These are phyloP conservation scores for Wickerhamiella musiphila DNA, from an alignment of 805 yeast species.

Conservation along the genomic window DNA sequence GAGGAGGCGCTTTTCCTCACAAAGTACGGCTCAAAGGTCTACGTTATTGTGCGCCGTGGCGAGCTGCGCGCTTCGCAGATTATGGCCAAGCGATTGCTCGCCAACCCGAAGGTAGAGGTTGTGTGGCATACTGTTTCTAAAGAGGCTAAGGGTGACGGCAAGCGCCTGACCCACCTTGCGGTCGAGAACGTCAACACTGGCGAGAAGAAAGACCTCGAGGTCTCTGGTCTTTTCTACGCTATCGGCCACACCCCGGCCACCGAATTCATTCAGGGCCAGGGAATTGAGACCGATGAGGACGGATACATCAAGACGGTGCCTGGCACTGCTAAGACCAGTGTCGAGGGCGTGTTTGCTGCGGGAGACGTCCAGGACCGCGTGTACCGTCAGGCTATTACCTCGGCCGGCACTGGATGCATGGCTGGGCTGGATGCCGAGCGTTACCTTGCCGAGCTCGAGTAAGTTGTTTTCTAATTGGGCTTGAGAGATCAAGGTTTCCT, in stretches of 20 bases:
- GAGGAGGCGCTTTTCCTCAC: conserved; percentile 96
- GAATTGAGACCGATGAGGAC: conserved; percentile 64
- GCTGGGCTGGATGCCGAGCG: conserved; percentile 94
- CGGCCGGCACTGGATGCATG: conserved; percentile 99
- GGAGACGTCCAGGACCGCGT: conserved; percentile 97
- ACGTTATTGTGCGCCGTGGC: conserved; percentile 84
- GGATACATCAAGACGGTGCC: conserved; percentile 85
- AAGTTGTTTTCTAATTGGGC: no score
- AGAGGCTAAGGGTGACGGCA: conserved; percentile 91
- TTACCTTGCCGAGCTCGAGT: conserved; percentile 42
- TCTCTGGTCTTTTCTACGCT: conserved; percentile 90
- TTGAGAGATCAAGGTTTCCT: no score
- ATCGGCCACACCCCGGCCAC: conserved; percentile 97
- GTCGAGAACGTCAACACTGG: conserved; percentile 59
- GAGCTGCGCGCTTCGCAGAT: conserved; percentile 85
- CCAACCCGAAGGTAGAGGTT: conserved; percentile 79
- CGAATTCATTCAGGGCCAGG: conserved; percentile 54
- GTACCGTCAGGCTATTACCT: conserved; percentile 97
- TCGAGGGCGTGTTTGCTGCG: conserved; percentile 90
- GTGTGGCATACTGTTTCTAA: conserved; percentile 69
- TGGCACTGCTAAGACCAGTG: conserved; percentile 72
- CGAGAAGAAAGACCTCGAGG: conserved; percentile 50
- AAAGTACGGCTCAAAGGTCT: conserved; percentile 94
- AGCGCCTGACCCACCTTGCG: conserved; percentile 45
- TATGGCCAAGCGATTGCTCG: conserved; percentile 84